Base-by-base conservation (phyloP, 495 filamentous ascomycete genomes). In the Podospora tetraspora region DNA sequence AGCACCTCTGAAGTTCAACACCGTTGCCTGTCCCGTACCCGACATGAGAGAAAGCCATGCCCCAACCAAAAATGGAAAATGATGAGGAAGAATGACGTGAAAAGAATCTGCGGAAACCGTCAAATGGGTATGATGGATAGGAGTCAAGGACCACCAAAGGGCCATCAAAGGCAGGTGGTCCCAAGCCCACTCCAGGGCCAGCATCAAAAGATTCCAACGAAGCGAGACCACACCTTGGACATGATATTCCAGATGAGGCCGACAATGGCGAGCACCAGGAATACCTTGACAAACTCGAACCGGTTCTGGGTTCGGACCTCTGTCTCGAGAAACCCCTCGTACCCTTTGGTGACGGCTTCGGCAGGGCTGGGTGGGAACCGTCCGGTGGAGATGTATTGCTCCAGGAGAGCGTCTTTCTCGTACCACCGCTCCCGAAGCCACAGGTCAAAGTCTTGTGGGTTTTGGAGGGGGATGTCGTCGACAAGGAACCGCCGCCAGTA, bases 361-460 rank as follows among this genome's bases (percentile, higher is more conserved):
- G 68, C 65, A 21, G 75, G 78, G 63, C 67, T 78, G 4, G 73
- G 32, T 0, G 92, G 92, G 75, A 95, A 93, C 27, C 85, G 82
- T 0, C 91, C 91, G 24, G 87, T 89, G 8, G 84, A 79, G 16
- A 88, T 68, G 69, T 90, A 95, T 62, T 87, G 76, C 69, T 94
- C 91, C 52, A 95, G 80, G 30, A 94, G 78, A 8, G 83, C 82
- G 65, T 95, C 92, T 75, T 95, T 95, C 74, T 95, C 92, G 57
- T 84, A 83, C 92, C 92, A 95, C 25, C 90, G 84, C 64, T 88
- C 80, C 34, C 86, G 83, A 7, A 93, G 82, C 92, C 92, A 95
- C n/a, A 80, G 63, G 30, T 90, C 88, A 70, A 95, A 94, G 25
- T 79, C 75, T 61, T 88, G 84, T 11, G 76, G 76, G 73, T 86